Conservation (phyloP, 1,284 basidiomycete species). For the Xerocomus minutiporus region DNA sequence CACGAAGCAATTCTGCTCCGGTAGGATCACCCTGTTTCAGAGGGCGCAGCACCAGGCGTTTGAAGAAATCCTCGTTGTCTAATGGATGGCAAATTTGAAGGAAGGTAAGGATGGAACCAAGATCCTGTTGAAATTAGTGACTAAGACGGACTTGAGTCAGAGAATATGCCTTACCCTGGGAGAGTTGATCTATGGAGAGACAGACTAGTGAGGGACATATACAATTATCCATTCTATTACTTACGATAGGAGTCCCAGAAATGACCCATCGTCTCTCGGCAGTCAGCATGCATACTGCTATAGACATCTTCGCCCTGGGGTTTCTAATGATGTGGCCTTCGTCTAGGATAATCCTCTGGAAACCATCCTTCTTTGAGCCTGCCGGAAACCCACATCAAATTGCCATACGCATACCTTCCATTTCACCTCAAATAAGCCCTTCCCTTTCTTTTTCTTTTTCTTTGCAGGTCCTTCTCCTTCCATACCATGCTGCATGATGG, state of each 20-base stretch:
- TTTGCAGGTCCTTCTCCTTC: constrained; percentile 25
- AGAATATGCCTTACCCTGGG: constrained; percentile 45
- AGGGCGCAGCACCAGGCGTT: constrained; percentile 68
- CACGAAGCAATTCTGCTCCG: constrained; percentile 70
- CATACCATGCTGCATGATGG: constrained; percentile 1
- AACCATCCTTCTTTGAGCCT: not conserved
- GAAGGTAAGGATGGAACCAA: constrained; percentile 81
- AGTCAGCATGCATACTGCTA: constrained; percentile 60
- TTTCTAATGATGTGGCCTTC: constrained; percentile 88
- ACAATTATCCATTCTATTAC: constrained; percentile 20
- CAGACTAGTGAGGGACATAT: not conserved
- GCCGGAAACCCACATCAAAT: not conserved
- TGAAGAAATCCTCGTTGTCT: constrained; percentile 77
- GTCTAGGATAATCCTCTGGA: constrained; percentile 74
- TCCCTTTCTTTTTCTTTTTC: constrained; percentile 59
- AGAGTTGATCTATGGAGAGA: constrained; percentile 64
- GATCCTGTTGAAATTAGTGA: constrained; percentile 48
- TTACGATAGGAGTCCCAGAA: constrained; percentile 83
- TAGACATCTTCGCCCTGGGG: constrained; percentile 77
- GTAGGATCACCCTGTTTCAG: constrained; percentile 60
- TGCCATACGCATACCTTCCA: constrained; percentile 63
- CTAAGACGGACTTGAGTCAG: not conserved
- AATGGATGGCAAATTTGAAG: constrained; percentile 77
- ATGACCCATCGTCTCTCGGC: constrained; percentile 80
- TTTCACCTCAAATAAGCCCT: constrained; percentile 58